Evolutionary conservation across 768 basidiomycete species (phyloP).

Genomic region (Psilocybe sp.): DNA sequence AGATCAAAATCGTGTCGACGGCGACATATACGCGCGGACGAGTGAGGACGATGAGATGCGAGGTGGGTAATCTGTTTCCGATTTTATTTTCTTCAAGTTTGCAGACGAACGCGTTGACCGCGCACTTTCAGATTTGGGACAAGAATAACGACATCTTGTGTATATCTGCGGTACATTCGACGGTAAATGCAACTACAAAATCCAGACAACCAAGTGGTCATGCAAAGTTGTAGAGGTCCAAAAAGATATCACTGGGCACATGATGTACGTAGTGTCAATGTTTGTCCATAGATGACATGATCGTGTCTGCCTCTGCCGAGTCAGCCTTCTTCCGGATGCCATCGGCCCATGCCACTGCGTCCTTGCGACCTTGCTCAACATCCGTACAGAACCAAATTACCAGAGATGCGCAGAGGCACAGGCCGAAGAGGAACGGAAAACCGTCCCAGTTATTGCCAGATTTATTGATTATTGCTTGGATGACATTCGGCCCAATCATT

Average conservation of each 20-base stretch:
- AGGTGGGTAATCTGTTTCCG: conserved; percentile 27
- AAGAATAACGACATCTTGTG: conserved; percentile 31
- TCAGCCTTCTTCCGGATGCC: conserved; percentile 16
- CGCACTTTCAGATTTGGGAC: conserved; percentile 35
- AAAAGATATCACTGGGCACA: too few relatives aligned
- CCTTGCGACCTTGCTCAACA: conserved; percentile 56
- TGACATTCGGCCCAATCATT: conserved; percentile 84
- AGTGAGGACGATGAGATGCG: conserved; percentile 39
- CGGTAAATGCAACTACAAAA: conserved; percentile 23
- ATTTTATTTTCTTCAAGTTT: background rate
- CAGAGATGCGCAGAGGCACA: conserved; percentile 62
- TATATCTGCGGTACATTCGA: conserved; percentile 43
- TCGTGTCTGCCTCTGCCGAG: background rate
- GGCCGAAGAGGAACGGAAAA: conserved; percentile 79
- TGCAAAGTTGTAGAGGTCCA: too few relatives aligned
- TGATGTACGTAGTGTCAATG: too few relatives aligned
- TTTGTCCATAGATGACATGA: too few relatives aligned
- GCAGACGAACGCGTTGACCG: background rate
- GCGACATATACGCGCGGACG: conserved; percentile 40
- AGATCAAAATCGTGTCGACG: conserved; percentile 38
- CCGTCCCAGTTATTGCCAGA: conserved; percentile 78
- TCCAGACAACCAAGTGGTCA: background rate
- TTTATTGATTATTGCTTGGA: conserved; percentile 76
- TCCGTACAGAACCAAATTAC: conserved; percentile 79
- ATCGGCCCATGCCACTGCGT: conserved; percentile 60